phyloP scores from a whole-genome alignment of 2,329 filamentous ascomycete species.

The Apiospora sp. region DNA sequence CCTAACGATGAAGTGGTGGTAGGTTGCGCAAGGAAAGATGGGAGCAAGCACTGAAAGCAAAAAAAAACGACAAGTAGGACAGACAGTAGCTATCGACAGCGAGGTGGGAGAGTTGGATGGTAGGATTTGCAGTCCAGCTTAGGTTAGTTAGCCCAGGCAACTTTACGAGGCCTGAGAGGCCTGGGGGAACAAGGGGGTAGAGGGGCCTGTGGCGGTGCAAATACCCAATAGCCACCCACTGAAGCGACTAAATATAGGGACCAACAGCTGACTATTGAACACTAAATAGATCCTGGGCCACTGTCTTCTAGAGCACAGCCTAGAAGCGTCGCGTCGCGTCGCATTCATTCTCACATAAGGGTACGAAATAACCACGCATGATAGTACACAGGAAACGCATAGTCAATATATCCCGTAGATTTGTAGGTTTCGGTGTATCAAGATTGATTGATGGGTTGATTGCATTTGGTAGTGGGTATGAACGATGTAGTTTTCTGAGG shows the following conservation, averaged over 20 bases:
- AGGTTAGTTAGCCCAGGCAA: not conserved
- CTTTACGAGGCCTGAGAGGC: not conserved
- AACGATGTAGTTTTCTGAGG: not conserved
- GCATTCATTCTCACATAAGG: not conserved
- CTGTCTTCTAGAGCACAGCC: constrained; percentile 1
- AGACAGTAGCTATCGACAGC: constrained; percentile 15
- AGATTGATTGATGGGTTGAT: constrained; percentile 7
- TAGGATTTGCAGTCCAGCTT: not conserved
- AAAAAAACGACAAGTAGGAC: not conserved
- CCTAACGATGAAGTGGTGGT: not conserved
- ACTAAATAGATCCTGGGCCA: not conserved
- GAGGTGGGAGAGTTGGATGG: not conserved
- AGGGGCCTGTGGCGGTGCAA: constrained; percentile 24
- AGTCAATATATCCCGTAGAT: not conserved
- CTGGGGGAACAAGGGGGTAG: constrained; percentile 21
- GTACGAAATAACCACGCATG: too few relatives aligned
- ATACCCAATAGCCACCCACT: not conserved
- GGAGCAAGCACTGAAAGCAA: constrained; percentile 2
- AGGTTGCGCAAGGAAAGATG: constrained; percentile 13
- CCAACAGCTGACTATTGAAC: not conserved
- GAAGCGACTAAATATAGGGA: not conserved
- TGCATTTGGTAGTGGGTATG: not conserved
- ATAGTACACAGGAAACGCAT: too few relatives aligned
- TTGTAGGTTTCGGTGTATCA: not conserved
- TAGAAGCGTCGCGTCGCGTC: not conserved